Evolutionary conservation across 805 yeast species (phyloP), one percentile per base, ranked within the genome.

Genomic region (Pichia occidentalis): DNA sequence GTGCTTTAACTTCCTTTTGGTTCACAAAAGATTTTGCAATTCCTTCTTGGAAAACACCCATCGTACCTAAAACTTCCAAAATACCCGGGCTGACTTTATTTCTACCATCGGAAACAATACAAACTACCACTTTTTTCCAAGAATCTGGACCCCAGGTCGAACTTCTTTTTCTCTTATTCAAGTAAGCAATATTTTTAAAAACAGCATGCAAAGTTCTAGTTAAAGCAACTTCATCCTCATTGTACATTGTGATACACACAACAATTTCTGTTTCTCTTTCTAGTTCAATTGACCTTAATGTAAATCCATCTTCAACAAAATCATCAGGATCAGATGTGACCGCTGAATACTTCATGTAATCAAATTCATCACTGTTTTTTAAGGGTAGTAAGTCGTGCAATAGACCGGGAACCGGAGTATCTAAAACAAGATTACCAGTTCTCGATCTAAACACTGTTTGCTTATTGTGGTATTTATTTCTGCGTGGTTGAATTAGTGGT

Each of bases 1-100:
- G 99, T 0, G 97, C 94, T 54, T 81, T 78, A 24, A 94, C 99
- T 39, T 81, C 83, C 53, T 85, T 83, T 51, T 85, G 85, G 59
- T 92, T 92, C 40, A 92, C 98, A 45, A 71, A 81, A 24, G 95
- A 90, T 57, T 95, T 83, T 34, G 99, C 96, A 60, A 92, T 85
- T 34, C 95, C 97, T 46, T 90, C 97, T 59, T 92, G 99, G 59
- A 86, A 92, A 33, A 92, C 85, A 50, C 99, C 99, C 63, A 94
- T 78, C 0, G 97, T 95, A 1, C 96, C 87, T 42, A 92, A 68
- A 32, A 85, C 74, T 59, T 90, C 95, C 31, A 92, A 63, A 2
- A 88, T 90, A 13, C 95, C 83, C 18, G 84, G 84, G 50, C 77
- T 71, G 32, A 92, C 80, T 54, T 90, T 90, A 42, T 82, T 76